Percentiles rank a stretch among this genome's conserved stretches.
Conservation (phyloP, 768 basidiomycete genomes). For the Gloeophyllum trabeum region DNA sequence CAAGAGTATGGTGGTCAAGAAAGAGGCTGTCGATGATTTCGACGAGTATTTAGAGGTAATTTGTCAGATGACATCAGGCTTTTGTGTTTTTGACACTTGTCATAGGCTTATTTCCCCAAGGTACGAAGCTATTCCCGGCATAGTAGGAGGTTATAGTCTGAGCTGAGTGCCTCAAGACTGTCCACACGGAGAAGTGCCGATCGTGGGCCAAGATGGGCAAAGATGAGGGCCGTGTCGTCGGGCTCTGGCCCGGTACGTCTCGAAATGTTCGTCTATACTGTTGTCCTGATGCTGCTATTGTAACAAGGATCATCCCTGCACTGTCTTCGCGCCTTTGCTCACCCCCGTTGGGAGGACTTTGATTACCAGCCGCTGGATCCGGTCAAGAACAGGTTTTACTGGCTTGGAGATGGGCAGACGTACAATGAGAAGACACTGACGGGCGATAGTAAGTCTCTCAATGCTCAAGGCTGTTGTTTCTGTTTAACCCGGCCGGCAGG, state of each 20-base stretch:
- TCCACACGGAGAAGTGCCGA: conserved; percentile 44
- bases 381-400: conserved; percentile 37
- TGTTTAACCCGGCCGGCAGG: conserved; percentile 20
- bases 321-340: conserved; percentile 31
- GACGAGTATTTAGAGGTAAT: conserved; percentile 51
- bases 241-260: conserved; percentile 44
- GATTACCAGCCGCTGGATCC: conserved; percentile 35
- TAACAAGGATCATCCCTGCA: conserved; percentile 39
- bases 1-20: conserved; percentile 50
- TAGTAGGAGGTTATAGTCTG: no score
- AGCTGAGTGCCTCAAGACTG: no score
- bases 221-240: conserved; percentile 44
- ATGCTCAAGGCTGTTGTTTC: no score
- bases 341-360: conserved; percentile 60
- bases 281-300: background rate
- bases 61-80: no score
- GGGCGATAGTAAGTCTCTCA: conserved; percentile 26
- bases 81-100: background rate
- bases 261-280: no score
- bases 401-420: conserved; percentile 53
- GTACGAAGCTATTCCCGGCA: conserved; percentile 15
- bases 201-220: conserved; percentile 59
- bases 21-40: conserved; percentile 49
- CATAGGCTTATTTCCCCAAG: conserved; percentile 29
- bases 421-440: conserved; percentile 32